phyloP scores from a whole-genome alignment of 805 yeast species.

The Metschnikowia cerradonensis region DNA sequence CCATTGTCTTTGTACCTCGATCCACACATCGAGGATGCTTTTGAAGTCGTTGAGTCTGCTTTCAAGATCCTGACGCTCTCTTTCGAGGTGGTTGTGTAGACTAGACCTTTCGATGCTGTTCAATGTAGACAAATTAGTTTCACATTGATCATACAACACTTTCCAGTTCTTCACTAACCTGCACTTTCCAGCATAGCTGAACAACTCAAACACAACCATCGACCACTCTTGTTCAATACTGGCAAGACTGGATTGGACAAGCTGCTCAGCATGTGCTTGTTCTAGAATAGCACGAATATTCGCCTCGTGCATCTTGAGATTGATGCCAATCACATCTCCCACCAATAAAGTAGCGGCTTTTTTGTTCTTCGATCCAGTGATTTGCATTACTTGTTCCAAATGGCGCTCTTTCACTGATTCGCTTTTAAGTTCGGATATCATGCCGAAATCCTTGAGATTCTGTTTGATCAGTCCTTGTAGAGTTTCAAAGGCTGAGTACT shows the following conservation, averaged over 20 bases:
- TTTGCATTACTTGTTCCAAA: constrained; percentile 50
- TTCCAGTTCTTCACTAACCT: constrained; percentile 69
- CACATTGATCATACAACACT: constrained; percentile 50
- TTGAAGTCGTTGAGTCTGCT: constrained; percentile 48
- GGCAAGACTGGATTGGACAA: constrained; percentile 54
- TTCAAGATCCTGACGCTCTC: constrained; percentile 53
- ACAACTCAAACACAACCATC: constrained; percentile 45
- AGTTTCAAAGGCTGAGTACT: constrained; percentile 63
- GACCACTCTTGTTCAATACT: constrained; percentile 57
- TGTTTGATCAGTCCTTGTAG: constrained; percentile 45
- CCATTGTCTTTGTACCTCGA: constrained; percentile 87
- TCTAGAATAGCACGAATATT: constrained; percentile 47
- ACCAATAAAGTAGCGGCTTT: constrained; percentile 35
- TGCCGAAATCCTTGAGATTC: constrained; percentile 33
- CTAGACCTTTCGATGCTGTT: constrained; percentile 69
- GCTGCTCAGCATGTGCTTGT: constrained; percentile 70
- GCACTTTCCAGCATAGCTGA: constrained; percentile 48
- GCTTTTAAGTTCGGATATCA: constrained; percentile 47
- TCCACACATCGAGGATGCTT: constrained; percentile 62
- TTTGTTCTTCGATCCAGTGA: constrained; percentile 23
- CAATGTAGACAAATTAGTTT: constrained; percentile 59
- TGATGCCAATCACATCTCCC: constrained; percentile 59
- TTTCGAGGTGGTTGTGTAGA: constrained; percentile 56
- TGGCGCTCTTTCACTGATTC: constrained; percentile 62
- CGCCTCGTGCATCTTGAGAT: constrained; percentile 43